These are phyloP conservation scores for Colletotrichum costaricense DNA, from an alignment of 2,329 filamentous ascomycete species.

Conservation along the genomic window DNA sequence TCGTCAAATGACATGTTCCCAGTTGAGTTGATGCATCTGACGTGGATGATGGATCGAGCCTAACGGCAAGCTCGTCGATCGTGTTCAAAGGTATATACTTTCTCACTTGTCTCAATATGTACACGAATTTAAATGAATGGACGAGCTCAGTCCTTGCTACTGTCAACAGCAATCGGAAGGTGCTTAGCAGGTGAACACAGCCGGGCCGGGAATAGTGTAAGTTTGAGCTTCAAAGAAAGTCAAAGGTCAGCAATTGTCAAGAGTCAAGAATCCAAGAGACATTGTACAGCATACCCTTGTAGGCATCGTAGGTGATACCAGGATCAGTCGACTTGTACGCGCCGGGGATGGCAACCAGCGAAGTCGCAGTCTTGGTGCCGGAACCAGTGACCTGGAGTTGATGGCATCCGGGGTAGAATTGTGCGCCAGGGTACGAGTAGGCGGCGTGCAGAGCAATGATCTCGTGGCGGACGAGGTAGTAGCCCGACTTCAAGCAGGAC, in stretches of 20 bases:
- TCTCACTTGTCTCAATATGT: not conserved
- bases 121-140: not conserved
- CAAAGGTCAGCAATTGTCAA: constrained; percentile 51
- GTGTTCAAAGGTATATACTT: not conserved
- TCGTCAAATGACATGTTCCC: no score
- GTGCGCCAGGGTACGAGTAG: constrained; percentile 61
- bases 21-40: no score
- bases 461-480: constrained; percentile 70
- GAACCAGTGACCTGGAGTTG: constrained; percentile 65
- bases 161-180: not conserved
- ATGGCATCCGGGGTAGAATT: constrained; percentile 69
- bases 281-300: constrained; percentile 50
- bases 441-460: constrained; percentile 65
- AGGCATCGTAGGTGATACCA: constrained; percentile 64
- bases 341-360: constrained; percentile 63
- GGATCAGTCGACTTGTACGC: constrained; percentile 62
- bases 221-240: constrained; percentile 32
- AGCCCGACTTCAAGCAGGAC: constrained; percentile 60
- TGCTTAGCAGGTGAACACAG: constrained; percentile 57
- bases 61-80: not conserved
- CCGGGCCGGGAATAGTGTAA: constrained; percentile 60
- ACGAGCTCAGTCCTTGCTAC: no score
- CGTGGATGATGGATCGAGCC: not conserved
- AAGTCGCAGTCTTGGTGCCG: constrained; percentile 53
- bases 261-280: constrained; percentile 55